These are phyloP conservation scores for Piromyces sp. DNA, from an alignment of 192 early-diverging fungal species.

Conservation along the genomic window DNA sequence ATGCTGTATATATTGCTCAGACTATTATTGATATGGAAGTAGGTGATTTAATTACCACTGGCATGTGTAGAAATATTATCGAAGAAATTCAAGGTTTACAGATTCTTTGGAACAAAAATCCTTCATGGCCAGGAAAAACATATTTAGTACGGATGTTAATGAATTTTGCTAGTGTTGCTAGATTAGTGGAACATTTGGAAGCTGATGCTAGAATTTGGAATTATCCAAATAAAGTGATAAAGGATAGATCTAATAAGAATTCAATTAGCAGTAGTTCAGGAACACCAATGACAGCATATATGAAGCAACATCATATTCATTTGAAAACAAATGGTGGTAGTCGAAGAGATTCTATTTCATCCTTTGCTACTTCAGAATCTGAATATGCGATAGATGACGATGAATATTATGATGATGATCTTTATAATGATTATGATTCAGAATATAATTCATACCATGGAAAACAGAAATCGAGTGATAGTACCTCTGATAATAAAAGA, in stretches of 20 bases:
- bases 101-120: slow-evolving; percentile 39
- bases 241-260: slow-evolving; percentile 8
- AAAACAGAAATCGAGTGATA: not conserved
- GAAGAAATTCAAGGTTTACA: slow-evolving; percentile 38
- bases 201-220: slow-evolving; percentile 53
- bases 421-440: not conserved
- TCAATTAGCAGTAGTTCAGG: slow-evolving; percentile 1
- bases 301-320: slow-evolving; percentile 2
- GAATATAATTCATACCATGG: slow-evolving; percentile 2
- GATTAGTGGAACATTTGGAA: slow-evolving; percentile 63
- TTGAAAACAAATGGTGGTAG: not conserved
- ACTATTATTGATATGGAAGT: slow-evolving; percentile 49
- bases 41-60: slow-evolving; percentile 32
- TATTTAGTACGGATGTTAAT: slow-evolving; percentile 46
- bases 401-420: slow-evolving; percentile 1
- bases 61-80: slow-evolving; percentile 37
- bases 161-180: slow-evolving; percentile 52
- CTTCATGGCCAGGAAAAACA: slow-evolving; percentile 37
- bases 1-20: slow-evolving; percentile 22
- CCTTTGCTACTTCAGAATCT: slow-evolving; percentile 7
- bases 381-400: slow-evolving; percentile 1
- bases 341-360: slow-evolving; percentile 5
- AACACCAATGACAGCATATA: slow-evolving; percentile 5
- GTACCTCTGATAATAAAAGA: not conserved
- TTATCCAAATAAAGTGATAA: slow-evolving; percentile 1